Evolutionary conservation across 768 basidiomycete species (phyloP).

Genomic region (Phylloporus sp.): DNA sequence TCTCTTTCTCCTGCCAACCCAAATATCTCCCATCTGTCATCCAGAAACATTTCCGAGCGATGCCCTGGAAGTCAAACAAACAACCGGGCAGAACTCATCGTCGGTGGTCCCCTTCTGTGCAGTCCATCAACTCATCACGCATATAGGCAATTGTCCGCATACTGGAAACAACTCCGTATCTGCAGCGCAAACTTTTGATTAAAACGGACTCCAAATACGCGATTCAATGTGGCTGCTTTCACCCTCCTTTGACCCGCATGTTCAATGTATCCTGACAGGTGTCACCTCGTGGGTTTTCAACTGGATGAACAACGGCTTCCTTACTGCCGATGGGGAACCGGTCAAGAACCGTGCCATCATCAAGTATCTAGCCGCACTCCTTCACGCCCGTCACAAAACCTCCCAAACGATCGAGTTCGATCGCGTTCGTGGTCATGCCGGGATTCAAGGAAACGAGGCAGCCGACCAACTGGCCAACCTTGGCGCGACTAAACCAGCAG

Average conservation of each 20-base stretch:
- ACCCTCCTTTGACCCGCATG: not conserved
- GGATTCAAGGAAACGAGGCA: conserved; percentile 77
- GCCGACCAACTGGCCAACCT: conserved; percentile 71
- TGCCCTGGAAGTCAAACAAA: conserved; percentile 84
- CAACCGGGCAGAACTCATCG: conserved; percentile 84
- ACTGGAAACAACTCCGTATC: conserved; percentile 64
- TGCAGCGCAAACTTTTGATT: conserved; percentile 57
- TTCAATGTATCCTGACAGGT: conserved; percentile 42
- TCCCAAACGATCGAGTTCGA: conserved; percentile 59
- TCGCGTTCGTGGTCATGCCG: conserved; percentile 77
- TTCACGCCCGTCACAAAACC: conserved; percentile 44
- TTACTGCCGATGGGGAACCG: conserved; percentile 40
- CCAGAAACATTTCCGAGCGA: conserved; percentile 75
- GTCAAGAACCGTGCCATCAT: conserved; percentile 76
- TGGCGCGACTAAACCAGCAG: conserved; percentile 40
- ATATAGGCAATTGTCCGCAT: conserved; percentile 82
- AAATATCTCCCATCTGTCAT: not conserved
- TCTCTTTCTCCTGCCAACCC: not conserved
- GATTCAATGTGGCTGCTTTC: conserved; percentile 55
- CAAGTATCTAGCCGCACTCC: conserved; percentile 58
- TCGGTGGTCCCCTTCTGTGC: conserved; percentile 32
- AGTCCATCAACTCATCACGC: not conserved
- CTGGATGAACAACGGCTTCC: conserved; percentile 60
- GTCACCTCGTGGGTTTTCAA: conserved; percentile 59
- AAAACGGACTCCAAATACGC: conserved; percentile 85